Conservation (phyloP, 495 filamentous ascomycete species). For the Bathelium albidoporum region DNA sequence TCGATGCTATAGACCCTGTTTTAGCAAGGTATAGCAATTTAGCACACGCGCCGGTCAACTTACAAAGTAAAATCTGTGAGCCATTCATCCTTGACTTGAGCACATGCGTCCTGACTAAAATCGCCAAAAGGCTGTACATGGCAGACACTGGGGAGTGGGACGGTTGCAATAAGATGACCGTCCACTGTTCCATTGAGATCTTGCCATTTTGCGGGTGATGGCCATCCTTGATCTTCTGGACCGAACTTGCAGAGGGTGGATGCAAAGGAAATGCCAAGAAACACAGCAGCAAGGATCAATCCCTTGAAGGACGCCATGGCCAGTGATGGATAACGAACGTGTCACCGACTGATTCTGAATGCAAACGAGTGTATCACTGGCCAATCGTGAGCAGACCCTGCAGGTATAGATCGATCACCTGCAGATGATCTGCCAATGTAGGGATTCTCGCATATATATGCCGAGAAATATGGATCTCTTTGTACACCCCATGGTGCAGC, state of each 20-base stretch:
- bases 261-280: too few relatives aligned
- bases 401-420: too few relatives aligned
- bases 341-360: too few relatives aligned
- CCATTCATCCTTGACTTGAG: constrained; percentile 9
- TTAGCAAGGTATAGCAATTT: background rate
- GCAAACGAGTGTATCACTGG: too few relatives aligned
- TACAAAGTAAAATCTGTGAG: constrained; percentile 10
- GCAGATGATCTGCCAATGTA: too few relatives aligned
- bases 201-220: constrained; percentile 8
- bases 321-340: too few relatives aligned
- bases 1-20: constrained; percentile 1
- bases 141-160: constrained; percentile 13
- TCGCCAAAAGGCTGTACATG: constrained; percentile 8
- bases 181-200: constrained; percentile 16
- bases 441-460: too few relatives aligned
- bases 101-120: constrained; percentile 10
- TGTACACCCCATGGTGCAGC: too few relatives aligned
- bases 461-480: too few relatives aligned
- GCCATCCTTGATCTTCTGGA: constrained; percentile 18
- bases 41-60: background rate
- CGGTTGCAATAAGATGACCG: constrained; percentile 16
- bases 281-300: too few relatives aligned
- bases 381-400: too few relatives aligned
- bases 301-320: too few relatives aligned
- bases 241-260: constrained; percentile 10